phyloP scores from a whole-genome alignment of 2,329 filamentous ascomycete species.

The Dothistroma septosporum region DNA sequence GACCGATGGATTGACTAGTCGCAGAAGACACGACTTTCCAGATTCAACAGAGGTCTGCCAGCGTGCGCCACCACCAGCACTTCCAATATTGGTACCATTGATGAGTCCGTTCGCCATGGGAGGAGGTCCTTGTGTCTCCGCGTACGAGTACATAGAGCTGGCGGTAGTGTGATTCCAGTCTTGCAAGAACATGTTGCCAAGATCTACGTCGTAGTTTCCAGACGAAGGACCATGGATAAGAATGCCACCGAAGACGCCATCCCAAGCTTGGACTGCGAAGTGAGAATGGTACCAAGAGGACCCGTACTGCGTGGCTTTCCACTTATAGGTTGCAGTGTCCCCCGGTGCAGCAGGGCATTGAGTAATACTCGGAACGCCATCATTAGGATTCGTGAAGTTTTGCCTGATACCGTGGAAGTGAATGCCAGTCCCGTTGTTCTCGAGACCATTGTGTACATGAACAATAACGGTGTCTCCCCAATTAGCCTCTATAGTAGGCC shows the following conservation, averaged over 20 bases:
- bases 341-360: conserved; percentile 47
- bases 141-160: conserved; percentile 25
- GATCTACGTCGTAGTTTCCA: conserved; percentile 57
- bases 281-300: conserved; percentile 53
- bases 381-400: conserved; percentile 50
- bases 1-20: conserved; percentile 44
- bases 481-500: conserved; percentile 44
- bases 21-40: conserved; percentile 40
- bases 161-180: conserved; percentile 36
- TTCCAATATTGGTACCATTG: conserved; percentile 33
- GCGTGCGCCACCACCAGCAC: conserved; percentile 11
- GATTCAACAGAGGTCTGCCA: conserved; percentile 15
- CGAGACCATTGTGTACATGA: conserved; percentile 36
- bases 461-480: conserved; percentile 32
- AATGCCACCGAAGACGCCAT: conserved; percentile 57
- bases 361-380: conserved; percentile 45
- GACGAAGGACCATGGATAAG: conserved; percentile 57
- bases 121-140: conserved; percentile 24
- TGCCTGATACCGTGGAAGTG: conserved; percentile 62
- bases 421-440: conserved; percentile 47
- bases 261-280: conserved; percentile 49
- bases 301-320: conserved; percentile 47
- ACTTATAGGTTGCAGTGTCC: conserved; percentile 52
- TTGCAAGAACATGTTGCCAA: conserved; percentile 46
- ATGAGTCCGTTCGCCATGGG: conserved; percentile 43